A percentile compares a stretch with the other conserved stretches of the same genome.
Conservation (phyloP, 345 rosid species). For the Lagerstroemia speciosa region DNA sequence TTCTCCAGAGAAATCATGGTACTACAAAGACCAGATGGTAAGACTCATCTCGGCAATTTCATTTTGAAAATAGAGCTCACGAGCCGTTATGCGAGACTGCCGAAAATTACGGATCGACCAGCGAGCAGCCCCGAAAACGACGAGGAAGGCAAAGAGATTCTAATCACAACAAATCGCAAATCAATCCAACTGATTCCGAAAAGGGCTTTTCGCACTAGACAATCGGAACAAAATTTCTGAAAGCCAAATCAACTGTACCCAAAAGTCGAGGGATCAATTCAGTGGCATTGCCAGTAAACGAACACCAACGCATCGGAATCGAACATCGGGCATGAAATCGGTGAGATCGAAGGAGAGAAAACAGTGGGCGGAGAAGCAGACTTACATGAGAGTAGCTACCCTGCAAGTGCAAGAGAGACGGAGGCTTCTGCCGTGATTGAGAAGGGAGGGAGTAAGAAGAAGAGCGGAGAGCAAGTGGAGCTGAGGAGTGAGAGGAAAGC, state of each 20-base stretch:
- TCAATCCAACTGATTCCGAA: neutral
- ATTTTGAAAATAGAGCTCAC: neutral
- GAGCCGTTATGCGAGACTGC: neutral
- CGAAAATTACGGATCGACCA: neutral
- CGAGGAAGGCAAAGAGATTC: neutral
- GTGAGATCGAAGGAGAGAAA: neutral
- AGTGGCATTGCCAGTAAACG: neutral
- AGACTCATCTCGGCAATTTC: neutral
- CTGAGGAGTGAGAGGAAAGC: neutral
- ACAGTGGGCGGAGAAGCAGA: neutral
- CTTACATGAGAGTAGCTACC: slow-evolving; percentile 12
- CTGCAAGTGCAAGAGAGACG: neutral
- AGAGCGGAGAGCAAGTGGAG: neutral
- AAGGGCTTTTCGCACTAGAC: neutral
- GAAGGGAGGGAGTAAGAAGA: slow-evolving; percentile 2
- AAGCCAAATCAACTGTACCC: neutral
- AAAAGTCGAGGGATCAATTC: neutral
- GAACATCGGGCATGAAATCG: neutral
- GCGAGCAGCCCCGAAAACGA: neutral
- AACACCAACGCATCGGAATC: neutral
- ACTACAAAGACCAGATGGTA: neutral
- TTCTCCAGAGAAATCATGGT: neutral
- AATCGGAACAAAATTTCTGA: neutral
- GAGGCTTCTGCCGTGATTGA: neutral
- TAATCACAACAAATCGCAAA: neutral